Percentiles rank a stretch among this genome's conserved stretches.
phyloP scores from a whole-genome alignment of 169 alveolate genomes.

The Cryptosporidium sp. region DNA sequence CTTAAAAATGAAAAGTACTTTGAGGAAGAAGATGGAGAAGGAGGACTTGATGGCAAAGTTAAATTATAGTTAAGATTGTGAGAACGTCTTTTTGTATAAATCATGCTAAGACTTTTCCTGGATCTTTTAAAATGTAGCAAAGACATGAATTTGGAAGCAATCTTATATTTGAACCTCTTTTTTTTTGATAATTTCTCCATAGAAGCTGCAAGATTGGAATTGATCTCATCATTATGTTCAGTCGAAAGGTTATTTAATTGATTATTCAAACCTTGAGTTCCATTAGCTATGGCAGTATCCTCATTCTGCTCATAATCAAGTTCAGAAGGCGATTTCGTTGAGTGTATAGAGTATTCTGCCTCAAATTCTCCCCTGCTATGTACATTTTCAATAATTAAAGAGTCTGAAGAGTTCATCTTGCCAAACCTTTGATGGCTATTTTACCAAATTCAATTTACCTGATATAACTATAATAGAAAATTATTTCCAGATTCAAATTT shows the following conservation, averaged over 20 bases:
- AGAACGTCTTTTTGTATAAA: neutral
- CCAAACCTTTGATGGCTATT: neutral
- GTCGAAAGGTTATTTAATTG: neutral
- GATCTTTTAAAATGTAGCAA: neutral
- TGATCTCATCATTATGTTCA: neutral
- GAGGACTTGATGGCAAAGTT: neutral
- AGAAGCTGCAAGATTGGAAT: neutral
- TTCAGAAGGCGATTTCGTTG: neutral
- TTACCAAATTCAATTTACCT: neutral
- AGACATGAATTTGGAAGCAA: neutral
- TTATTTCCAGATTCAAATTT: neutral
- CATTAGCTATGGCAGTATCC: neutral
- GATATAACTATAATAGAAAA: neutral
- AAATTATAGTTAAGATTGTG: neutral
- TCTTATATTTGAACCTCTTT: neutral
- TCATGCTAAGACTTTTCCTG: neutral
- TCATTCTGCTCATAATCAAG: neutral
- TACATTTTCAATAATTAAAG: neutral
- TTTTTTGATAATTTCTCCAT: neutral
- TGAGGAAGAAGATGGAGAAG: neutral
- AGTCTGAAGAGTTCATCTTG: neutral
- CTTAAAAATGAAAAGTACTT: slow-evolving; percentile 17
- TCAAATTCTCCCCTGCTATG: neutral
- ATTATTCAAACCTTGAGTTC: neutral
- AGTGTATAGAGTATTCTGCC: neutral